These are phyloP conservation scores for Lipomyces mesembrius DNA, from an alignment of 805 yeast genomes.

Conservation along the genomic window DNA sequence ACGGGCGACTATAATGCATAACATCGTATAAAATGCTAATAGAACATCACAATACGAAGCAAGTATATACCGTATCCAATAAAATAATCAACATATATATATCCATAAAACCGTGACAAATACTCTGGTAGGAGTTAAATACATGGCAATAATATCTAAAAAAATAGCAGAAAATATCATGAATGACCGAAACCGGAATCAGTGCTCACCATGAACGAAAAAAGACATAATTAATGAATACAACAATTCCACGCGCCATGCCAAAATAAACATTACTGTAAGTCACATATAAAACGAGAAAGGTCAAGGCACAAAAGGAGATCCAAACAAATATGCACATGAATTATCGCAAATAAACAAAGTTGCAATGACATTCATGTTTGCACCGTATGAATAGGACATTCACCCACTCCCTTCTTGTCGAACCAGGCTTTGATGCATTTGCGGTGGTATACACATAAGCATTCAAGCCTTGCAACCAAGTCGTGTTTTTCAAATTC, in stretches of 20 bases:
- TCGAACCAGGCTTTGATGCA: conserved; percentile 93
- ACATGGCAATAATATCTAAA: neutral
- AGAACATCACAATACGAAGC: neutral
- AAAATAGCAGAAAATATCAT: neutral
- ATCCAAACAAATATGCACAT: conserved; percentile 2
- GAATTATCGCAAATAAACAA: too few relatives aligned
- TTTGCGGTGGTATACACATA: conserved; percentile 89
- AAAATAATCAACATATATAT: conserved; percentile 10
- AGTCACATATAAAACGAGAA: conserved; percentile 7
- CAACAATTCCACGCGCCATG: conserved; percentile 5
- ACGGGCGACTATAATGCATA: neutral
- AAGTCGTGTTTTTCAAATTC: conserved; percentile 83
- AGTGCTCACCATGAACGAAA: conserved; percentile 2
- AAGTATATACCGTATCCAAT: neutral
- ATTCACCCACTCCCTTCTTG: conserved; percentile 80
- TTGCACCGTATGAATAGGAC: conserved; percentile 77
- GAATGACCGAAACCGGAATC: neutral
- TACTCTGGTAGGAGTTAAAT: neutral
- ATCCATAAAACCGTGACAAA: conserved; percentile 6
- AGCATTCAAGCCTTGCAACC: conserved; percentile 89
- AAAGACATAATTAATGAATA: conserved; percentile 6
- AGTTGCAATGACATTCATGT: conserved; percentile 16
- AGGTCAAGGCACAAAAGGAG: neutral
- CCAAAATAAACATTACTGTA: conserved; percentile 5
- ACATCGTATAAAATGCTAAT: neutral